Base-by-base conservation (phyloP, 257 asterid species). In the Jaltomata sinuosa region DNA sequence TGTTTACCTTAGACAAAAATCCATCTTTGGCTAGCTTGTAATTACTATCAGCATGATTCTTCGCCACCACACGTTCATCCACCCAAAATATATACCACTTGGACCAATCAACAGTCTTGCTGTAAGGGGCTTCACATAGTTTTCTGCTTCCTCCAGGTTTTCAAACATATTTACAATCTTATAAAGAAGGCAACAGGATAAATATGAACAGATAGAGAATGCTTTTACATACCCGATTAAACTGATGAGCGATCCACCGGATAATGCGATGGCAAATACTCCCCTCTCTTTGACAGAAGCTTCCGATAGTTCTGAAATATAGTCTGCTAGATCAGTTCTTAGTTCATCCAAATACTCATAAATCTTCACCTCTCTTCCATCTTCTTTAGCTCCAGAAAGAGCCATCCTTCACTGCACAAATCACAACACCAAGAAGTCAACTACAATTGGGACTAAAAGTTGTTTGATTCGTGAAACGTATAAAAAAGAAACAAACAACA, bases 31-130 rank as follows among this genome's bases (percentile, higher is more conserved):
- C 93, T 80, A 93, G 93, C 93, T 92, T 96, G 91, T 96, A 96
- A 86, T 96, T 96, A 91, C 98, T 96, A 64, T 96, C 99, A 14
- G 87, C 86, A 42, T 96, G 98, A 87, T 87, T 94, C 90, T 93
- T 96, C 2, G 98, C 87, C 85, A 96, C 99, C 22, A 93, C 98
- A 0, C 98, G 98, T 89, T 96, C 99, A 9, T 94, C 99, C 12
- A 89, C 98, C 94, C 95, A 94, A 87, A 94, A 94, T 83, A 96
- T 87, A 42, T 93, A 86, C 99, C 99, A 96, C 84, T 92, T 93
- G 9, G 91, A 92, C 99, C 99, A 96, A 84, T 96, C 98, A 69
- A 96, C 96, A 25, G 97, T 96, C 91, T 92, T 94, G 88, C 71
- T 90, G 84, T 92, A 96, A 85, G 98, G 99, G 2, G 96, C 94